Evolutionary conservation across 352 stramenopile species (phyloP).

Genomic region (Pythium chondricola): DNA sequence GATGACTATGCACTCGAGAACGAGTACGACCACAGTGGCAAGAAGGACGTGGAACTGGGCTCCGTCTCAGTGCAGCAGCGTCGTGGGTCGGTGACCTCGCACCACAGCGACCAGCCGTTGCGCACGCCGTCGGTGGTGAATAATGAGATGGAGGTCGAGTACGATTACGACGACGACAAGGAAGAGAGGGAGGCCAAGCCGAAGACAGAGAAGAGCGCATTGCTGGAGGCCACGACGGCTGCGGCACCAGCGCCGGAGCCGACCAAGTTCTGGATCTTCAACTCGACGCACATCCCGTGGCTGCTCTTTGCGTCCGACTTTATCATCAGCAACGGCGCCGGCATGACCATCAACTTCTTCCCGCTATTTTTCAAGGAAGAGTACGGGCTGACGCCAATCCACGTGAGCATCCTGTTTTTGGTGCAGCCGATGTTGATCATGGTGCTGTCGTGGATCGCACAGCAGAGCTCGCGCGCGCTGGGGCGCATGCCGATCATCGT

Average conservation of each 20-base stretch:
- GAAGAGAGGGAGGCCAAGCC: background rate
- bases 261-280: constrained; percentile 56
- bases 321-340: constrained; percentile 78
- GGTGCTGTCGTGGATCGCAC: constrained; percentile 45
- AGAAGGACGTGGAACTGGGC: background rate
- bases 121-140: constrained; percentile 54
- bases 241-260: background rate
- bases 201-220: constrained; percentile 29
- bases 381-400: constrained; percentile 66
- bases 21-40: constrained; percentile 17
- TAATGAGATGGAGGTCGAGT: constrained; percentile 59
- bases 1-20: constrained; percentile 44
- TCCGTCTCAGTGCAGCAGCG: background rate
- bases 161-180: constrained; percentile 59
- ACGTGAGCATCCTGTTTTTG: constrained; percentile 63
- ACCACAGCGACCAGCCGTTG: constrained; percentile 28
- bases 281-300: constrained; percentile 56
- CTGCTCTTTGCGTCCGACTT: constrained; percentile 74
- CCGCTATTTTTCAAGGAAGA: constrained; percentile 79
- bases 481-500: constrained; percentile 75
- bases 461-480: constrained; percentile 40
- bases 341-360: constrained; percentile 86
- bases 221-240: constrained; percentile 8
- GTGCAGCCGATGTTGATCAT: constrained; percentile 64
- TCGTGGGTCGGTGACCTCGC: constrained; percentile 6